These are phyloP conservation scores for Daucus carota DNA, from an alignment of 129 eudicot species.

Conservation along the genomic window DNA sequence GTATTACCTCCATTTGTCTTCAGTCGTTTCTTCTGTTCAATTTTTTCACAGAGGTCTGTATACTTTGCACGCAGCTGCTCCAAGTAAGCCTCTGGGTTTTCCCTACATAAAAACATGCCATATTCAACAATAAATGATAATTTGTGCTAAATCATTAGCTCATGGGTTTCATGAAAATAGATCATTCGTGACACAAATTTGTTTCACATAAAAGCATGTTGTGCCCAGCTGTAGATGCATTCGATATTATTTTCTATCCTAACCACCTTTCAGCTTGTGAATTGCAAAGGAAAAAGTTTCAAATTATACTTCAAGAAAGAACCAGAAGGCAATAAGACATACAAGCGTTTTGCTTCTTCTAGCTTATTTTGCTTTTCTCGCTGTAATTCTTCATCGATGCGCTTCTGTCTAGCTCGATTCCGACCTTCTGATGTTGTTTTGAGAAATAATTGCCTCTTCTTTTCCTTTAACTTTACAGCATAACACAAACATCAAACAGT, in stretches of 20 bases:
- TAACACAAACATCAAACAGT: slow-evolving; percentile 16
- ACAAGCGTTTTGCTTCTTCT: slow-evolving; percentile 94
- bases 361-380: slow-evolving; percentile 71
- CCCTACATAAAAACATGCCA: slow-evolving; percentile 30
- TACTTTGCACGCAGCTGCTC: slow-evolving; percentile 78
- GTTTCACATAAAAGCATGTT: not conserved
- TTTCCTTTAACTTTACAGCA: slow-evolving; percentile 66
- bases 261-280: not conserved
- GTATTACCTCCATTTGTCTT: slow-evolving; percentile 68
- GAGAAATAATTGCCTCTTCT: slow-evolving; percentile 80
- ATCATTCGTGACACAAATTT: not conserved
- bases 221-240: not conserved
- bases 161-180: not conserved
- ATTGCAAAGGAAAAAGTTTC: not conserved
- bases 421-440: slow-evolving; percentile 95
- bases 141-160: not conserved
- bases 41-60: slow-evolving; percentile 63
- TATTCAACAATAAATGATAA: not conserved
- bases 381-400: slow-evolving; percentile 73
- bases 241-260: not conserved
- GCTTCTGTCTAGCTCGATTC: slow-evolving; percentile 94
- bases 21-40: slow-evolving; percentile 79
- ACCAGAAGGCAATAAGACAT: slow-evolving; percentile 23
- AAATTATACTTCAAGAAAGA: not conserved
- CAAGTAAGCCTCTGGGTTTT: slow-evolving; percentile 83